Evolutionary conservation across 768 basidiomycete genomes (phyloP).

Genomic region (Saitozyma podzolica): DNA sequence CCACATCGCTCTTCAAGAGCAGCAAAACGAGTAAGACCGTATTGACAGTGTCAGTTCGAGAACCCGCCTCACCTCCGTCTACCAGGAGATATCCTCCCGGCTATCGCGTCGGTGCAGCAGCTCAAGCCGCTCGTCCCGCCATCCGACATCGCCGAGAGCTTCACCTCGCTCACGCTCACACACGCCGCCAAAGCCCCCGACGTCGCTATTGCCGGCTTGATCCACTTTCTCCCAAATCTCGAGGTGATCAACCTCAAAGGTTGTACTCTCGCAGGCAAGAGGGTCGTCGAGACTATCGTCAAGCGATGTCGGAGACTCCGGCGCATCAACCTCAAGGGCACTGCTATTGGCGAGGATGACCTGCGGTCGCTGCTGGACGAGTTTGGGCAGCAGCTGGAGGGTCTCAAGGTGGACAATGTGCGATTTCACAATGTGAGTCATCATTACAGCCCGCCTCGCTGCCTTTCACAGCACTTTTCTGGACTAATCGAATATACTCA

Average conservation of each 20-base stretch:
- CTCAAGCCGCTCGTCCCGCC: slow-evolving; percentile 30
- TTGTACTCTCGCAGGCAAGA: slow-evolving; percentile 18
- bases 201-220: slow-evolving; percentile 30
- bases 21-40: slow-evolving; percentile 5
- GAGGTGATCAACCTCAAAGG: slow-evolving; percentile 37
- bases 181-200: slow-evolving; percentile 29
- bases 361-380: slow-evolving; percentile 22
- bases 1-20: background rate
- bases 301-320: slow-evolving; percentile 17
- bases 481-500: too few relatives aligned
- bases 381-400: slow-evolving; percentile 27
- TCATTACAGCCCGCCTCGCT: background rate
- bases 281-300: slow-evolving; percentile 23
- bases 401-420: slow-evolving; percentile 32
- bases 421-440: slow-evolving; percentile 18
- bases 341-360: slow-evolving; percentile 26
- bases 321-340: slow-evolving; percentile 37
- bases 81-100: slow-evolving; percentile 25
- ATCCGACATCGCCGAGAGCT: background rate
- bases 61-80: slow-evolving; percentile 24
- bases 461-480: background rate
- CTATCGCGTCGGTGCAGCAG: slow-evolving; percentile 16
- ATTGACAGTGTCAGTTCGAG: slow-evolving; percentile 13
- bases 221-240: slow-evolving; percentile 30
- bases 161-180: slow-evolving; percentile 23